Evolutionary conservation across 78 protist genomes (phyloP), one percentile per base, ranked within the genome.

Genomic region (Dictyostelium discoideum): DNA sequence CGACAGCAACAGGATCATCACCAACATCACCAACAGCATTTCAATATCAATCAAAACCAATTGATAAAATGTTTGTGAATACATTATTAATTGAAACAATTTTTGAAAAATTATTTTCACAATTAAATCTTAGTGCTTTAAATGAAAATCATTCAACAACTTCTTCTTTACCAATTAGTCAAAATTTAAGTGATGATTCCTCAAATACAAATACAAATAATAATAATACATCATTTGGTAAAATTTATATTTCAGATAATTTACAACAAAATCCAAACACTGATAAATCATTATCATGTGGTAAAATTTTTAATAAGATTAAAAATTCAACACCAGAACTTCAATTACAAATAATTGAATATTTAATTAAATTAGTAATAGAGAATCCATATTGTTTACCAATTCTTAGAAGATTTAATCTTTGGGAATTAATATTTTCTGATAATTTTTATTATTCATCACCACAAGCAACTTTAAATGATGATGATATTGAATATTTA

Each of bases 311-410:
- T 44, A 39, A 44, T 20, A 69, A 69, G 14, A 74, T 60, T 65
- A 78, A 78, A 48, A 77, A 78, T 16, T 9, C 29, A 32, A 67
- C 48, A 65, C 95, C 95, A 50, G 95, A 90, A 29, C 37, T 90
- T 29, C 95, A 90, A 72, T 37, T 90, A 16, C 69, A 67, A 26
- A 77, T 90, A 5, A 40, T 90, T 40, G 88, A 90, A 54, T 90
- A 82, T 50, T 20, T 90, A 6, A 81, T 48, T 6, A 90, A 90
- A 72, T 29, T 90, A 8, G 48, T 82, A 2, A 29, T 77, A 0
- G 95, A 90, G 65, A 39, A 50, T 37, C 6, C 42, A 13, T 39
- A 80, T 37, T 5, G 39, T 13, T 44, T 82, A 44, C 74, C 85
- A 8, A 20, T 90, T 13, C 14, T 90, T 9, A n/a, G 84, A 46